Conservation (phyloP, 345 rosid genomes). For the Ailanthus altissimus region DNA sequence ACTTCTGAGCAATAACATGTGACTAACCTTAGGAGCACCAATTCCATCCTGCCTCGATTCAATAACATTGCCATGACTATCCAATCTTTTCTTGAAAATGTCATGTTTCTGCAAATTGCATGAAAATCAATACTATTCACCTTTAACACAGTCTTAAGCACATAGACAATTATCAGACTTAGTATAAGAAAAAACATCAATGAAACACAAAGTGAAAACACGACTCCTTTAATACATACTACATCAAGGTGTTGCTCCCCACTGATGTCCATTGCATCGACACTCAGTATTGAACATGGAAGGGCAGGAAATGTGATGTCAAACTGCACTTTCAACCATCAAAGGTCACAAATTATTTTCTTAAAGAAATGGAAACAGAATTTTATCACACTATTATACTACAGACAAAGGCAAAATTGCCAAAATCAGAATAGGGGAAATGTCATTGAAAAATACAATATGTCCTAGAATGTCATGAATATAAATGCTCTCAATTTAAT, state of each 20-base stretch:
- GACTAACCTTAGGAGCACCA: constrained; percentile 85
- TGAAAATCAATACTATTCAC: not conserved
- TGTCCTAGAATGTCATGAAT: not conserved
- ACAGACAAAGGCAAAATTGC: not conserved
- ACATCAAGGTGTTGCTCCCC: constrained; percentile 98
- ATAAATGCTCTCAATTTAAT: not conserved
- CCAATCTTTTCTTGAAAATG: constrained; percentile 80
- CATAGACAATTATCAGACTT: not conserved
- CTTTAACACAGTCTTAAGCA: not conserved
- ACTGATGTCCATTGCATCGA: constrained; percentile 98
- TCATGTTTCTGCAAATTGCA: constrained; percentile 74
- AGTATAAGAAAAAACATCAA: not conserved
- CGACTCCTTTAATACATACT: constrained; percentile 44
- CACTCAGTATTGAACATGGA: constrained; percentile 88
- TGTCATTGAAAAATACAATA: not conserved
- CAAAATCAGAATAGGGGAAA: not conserved
- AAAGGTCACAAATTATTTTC: constrained; percentile 7
- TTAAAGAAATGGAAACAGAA: not conserved
- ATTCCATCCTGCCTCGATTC: constrained; percentile 85
- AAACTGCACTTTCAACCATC: constrained; percentile 54
- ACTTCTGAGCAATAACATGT: constrained; percentile 3
- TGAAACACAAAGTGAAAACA: not conserved
- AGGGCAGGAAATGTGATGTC: constrained; percentile 91
- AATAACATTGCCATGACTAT: constrained; percentile 71
- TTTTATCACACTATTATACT: not conserved